Percentiles rank a stretch among this genome's conserved stretches.
Conservation (phyloP, 2,329 filamentous ascomycete species). For the Arthrobotrys conoides region DNA sequence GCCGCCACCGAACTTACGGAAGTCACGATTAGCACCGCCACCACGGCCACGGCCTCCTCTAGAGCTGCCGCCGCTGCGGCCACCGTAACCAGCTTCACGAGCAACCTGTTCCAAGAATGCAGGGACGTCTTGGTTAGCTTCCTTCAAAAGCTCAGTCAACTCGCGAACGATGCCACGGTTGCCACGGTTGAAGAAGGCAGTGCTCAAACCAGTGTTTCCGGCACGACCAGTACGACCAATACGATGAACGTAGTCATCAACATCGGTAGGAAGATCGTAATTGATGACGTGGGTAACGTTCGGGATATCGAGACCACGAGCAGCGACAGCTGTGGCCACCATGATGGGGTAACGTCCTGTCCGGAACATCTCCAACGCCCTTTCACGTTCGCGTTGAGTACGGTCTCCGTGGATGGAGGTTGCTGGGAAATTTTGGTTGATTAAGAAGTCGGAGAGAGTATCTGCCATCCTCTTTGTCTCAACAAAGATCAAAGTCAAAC, state of each 20-base stretch:
- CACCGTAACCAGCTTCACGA: conserved; percentile 85
- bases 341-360: conserved; percentile 95
- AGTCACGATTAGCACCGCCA: conserved; percentile 85
- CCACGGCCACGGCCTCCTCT: conserved; percentile 71
- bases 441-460: conserved; percentile 95
- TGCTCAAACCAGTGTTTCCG: conserved; percentile 97
- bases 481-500: conserved; percentile 96
- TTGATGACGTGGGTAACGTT: conserved; percentile 98
- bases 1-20: conserved; percentile 81
- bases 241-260: conserved; percentile 98
- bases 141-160: conserved; percentile 96
- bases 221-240: conserved; percentile 99
- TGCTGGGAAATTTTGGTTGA: conserved; percentile 98
- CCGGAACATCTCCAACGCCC: conserved; percentile 96
- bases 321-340: conserved; percentile 96
- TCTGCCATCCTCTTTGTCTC: conserved; percentile 99
- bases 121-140: conserved; percentile 97
- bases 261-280: conserved; percentile 98
- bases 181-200: conserved; percentile 99
- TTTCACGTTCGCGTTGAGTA: conserved; percentile 98
- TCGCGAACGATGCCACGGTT: conserved; percentile 98
- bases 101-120: conserved; percentile 96
- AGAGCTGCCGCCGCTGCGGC: conserved; percentile 74
- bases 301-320: conserved; percentile 90
- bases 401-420: conserved; percentile 99